Base-by-base conservation (phyloP, 2,329 filamentous ascomycete genomes). In the Exutisphaerella laricina region DNA sequence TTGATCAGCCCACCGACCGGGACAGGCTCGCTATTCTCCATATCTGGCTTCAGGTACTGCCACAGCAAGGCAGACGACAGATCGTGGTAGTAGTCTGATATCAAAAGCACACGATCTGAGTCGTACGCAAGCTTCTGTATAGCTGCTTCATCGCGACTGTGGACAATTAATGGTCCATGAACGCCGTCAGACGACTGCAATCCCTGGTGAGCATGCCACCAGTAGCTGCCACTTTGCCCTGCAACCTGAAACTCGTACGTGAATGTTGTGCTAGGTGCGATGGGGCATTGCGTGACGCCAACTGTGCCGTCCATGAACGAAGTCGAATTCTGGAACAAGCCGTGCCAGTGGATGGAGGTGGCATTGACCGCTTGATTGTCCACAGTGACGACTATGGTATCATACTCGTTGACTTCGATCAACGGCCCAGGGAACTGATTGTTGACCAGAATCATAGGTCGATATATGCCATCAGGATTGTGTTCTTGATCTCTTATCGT, bases 31-130 rank as follows among this genome's bases (percentile, higher is more conserved):
- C 75, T 72, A 30, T 70, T 71, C 25, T 70, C 68, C 54, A 70
- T 59, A 10, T 66, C 66, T 0, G 67, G 67, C 8, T 60, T 64
- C 2, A 83, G 69, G 46, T 81, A 80, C 13, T 72, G 65, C 58
- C 72, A 70, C 3, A 79, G 57, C 0, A 79, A 61, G 1, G 58
- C 57, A 5, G 66, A 64, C 7, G 68, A 69, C 1, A 65, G 58
- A 38, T 82, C 76, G 53, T 85, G 79, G 49, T 86, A 85, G 60
- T 83, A 78, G 51, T 86, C 82, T 18, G 78, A 78, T 4, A 86
- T 62, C 61, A 84, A 74, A 5, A 85, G 54, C 0, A 83, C 67
- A n/a, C 75, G 67, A 47, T 85, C 82, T 4, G 67, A 60, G 8
- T 67, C 69, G 45, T 71, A 71, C 5, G 69, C 36, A 3, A 68